Evolutionary conservation across 768 basidiomycete species (phyloP), one percentile per base, ranked within the genome.

Genomic region (Cystofilobasidium macerans): DNA sequence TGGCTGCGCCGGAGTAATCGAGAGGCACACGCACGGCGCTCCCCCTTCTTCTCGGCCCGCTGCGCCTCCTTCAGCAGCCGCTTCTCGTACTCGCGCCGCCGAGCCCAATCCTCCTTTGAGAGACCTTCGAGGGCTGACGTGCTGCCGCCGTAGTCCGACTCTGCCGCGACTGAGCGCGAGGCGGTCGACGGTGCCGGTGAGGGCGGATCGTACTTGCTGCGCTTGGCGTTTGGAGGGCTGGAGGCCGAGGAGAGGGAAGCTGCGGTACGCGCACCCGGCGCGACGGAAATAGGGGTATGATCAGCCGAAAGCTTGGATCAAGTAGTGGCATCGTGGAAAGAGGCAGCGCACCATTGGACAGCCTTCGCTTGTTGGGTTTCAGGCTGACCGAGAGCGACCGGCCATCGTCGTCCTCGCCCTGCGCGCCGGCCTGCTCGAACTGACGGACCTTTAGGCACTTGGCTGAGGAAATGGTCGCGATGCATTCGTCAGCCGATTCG

Each of bases 1-100:
- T 20, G 51, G 30, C 45, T n/a, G 54, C n/a, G n/a, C n/a, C n/a
- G n/a, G n/a, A n/a, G n/a, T n/a, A 28, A n/a, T 2, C 26, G 30
- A 30, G 28, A 20, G 32, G 42, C 22, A 35, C 26, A 67, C 70
- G 24, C 42, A 73, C 74, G 13, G 26, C 88, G 71, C 89, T 89
- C 68, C 82, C 77, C 53, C 88, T 84, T 22, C 87, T 85, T 75
- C 88, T 89, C 24, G 84, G 87, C 59, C 86, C 80, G 75, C 88
- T 74, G 73, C 57, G 69, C 62, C 78, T 90, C 89, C 79, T 92
- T 90, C 77, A 86, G 86, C 65, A 54, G n/a, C 7, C 30, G 26
- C 51, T 54, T 54, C 28, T 54, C 51, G 51, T 6, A 6, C 9
- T 28, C 51, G 18, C 30, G 26, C 28, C 51, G 51, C 51, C 28